Conservation (phyloP, 257 asterid species). For the Solanum paucissectum region DNA sequence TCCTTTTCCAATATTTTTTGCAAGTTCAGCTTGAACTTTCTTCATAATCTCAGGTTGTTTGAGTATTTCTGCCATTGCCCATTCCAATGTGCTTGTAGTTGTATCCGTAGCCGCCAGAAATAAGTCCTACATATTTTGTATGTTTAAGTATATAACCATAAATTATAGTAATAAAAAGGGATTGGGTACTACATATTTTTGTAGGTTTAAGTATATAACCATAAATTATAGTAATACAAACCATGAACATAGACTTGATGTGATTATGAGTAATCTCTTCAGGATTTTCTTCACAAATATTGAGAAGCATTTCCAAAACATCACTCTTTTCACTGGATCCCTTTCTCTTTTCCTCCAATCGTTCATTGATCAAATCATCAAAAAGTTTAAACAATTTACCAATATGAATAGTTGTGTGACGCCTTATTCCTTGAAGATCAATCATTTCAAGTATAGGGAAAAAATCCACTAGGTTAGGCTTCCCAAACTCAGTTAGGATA, state of each 20-base stretch:
- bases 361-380: neutral
- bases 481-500: neutral
- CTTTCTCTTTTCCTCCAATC: neutral
- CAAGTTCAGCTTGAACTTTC: too few relatives aligned
- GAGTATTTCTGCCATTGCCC: too few relatives aligned
- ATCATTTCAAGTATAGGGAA: neutral
- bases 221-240: neutral
- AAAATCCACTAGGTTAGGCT: neutral
- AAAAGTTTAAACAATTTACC: neutral
- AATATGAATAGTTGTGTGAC: neutral
- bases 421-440: neutral
- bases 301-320: neutral
- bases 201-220: too few relatives aligned
- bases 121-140: too few relatives aligned
- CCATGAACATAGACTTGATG: neutral
- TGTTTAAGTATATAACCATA: too few relatives aligned
- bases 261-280: neutral
- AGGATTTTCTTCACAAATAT: neutral
- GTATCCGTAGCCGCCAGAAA: too few relatives aligned
- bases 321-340: neutral
- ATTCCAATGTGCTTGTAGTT: too few relatives aligned
- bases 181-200: neutral
- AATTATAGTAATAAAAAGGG: neutral
- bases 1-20: too few relatives aligned
- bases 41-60: too few relatives aligned